Percentiles rank a stretch among this genome's conserved stretches.
phyloP scores from a whole-genome alignment of 768 basidiomycete species.

The Austroboletus eburneus region DNA sequence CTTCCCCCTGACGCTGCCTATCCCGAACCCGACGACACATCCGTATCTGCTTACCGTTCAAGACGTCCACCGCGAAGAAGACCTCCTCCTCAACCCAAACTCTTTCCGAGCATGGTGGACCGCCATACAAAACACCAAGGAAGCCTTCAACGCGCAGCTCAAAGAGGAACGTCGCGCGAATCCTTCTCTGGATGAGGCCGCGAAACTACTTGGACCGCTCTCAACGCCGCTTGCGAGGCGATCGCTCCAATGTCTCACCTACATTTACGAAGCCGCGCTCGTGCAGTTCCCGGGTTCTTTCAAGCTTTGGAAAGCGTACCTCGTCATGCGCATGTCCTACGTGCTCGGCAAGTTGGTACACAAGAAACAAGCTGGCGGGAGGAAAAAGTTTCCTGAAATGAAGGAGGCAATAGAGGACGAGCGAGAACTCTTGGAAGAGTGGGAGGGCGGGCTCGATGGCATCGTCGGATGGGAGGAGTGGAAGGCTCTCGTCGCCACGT shows the following conservation, averaged over 20 bases:
- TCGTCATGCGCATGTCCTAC: conserved; percentile 77
- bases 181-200: conserved; percentile 46
- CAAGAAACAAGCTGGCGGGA: conserved; percentile 79
- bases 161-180: conserved; percentile 49
- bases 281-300: conserved; percentile 83
- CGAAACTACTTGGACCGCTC: conserved; percentile 71
- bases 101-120: conserved; percentile 94
- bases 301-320: conserved; percentile 95
- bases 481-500: conserved; percentile 81
- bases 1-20: conserved; percentile 84
- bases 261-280: conserved; percentile 92
- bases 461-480: conserved; percentile 97
- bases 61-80: conserved; percentile 89
- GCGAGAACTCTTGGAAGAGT: conserved; percentile 71
- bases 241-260: conserved; percentile 79
- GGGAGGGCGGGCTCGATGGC: conserved; percentile 83
- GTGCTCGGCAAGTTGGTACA: conserved; percentile 73
- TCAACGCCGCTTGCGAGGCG: conserved; percentile 67
- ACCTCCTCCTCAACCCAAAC: conserved; percentile 83
- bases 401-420: conserved; percentile 87
- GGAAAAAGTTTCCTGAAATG: conserved; percentile 90
- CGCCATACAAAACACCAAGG: conserved; percentile 73
- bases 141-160: conserved; percentile 52
- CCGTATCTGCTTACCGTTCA: conserved; percentile 67
- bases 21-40: conserved; percentile 77